phyloP scores from a whole-genome alignment of 2,329 filamentous ascomycete species.

The Exophiala bonariae region DNA sequence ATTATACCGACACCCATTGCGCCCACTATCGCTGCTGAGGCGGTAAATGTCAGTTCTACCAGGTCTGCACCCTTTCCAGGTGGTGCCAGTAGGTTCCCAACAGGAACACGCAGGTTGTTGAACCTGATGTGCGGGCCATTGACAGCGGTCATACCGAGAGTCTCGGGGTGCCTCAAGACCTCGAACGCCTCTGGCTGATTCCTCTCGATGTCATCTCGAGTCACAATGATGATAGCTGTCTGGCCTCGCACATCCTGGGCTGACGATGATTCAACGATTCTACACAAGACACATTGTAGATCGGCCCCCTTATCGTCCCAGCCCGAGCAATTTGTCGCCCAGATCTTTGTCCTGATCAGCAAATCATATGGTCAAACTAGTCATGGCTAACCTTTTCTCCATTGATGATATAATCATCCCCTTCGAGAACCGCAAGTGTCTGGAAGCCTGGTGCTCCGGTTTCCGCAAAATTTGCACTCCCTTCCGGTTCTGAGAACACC shows the following conservation, averaged over 20 bases:
- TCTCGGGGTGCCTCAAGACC: slow-evolving; percentile 48
- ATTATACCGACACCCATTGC: slow-evolving; percentile 57
- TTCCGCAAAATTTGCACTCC: slow-evolving; percentile 55
- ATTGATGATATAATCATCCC: slow-evolving; percentile 52
- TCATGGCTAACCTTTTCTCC: slow-evolving; percentile 50
- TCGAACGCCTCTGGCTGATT: slow-evolving; percentile 46
- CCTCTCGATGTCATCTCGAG: slow-evolving; percentile 47
- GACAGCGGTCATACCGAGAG: slow-evolving; percentile 49
- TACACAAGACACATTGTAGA: slow-evolving; percentile 54
- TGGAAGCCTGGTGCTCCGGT: slow-evolving; percentile 49
- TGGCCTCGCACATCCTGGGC: slow-evolving; percentile 31
- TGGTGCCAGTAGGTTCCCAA: slow-evolving; percentile 46
- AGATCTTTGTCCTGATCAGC: slow-evolving; percentile 38
- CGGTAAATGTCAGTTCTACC: slow-evolving; percentile 46
- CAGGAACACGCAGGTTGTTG: slow-evolving; percentile 49
- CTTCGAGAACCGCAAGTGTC: slow-evolving; percentile 51
- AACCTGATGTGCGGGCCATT: slow-evolving; percentile 53
- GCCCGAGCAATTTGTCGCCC: slow-evolving; percentile 56
- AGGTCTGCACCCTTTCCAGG: slow-evolving; percentile 46
- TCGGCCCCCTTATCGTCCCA: slow-evolving; percentile 56
- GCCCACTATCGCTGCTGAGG: slow-evolving; percentile 51
- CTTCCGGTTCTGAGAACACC: slow-evolving; percentile 54
- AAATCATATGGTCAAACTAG: not conserved
- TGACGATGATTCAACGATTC: slow-evolving; percentile 33
- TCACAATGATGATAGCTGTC: slow-evolving; percentile 54